Conservation (phyloP, 2,329 filamentous ascomycete genomes). For the Nigrospora osmanthi region DNA sequence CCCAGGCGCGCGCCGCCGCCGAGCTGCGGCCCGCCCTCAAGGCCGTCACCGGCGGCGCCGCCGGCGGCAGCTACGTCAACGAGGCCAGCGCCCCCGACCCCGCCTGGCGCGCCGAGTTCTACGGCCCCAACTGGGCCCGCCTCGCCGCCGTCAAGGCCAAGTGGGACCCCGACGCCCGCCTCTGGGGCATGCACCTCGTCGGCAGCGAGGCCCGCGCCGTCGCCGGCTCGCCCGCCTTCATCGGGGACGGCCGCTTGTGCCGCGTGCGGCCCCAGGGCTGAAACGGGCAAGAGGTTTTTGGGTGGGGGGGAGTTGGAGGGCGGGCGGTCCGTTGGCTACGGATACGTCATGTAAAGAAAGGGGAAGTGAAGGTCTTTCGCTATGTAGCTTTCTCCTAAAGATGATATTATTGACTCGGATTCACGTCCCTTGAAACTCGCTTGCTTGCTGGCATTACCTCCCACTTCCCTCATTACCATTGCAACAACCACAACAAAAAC, state of each 20-base stretch:
- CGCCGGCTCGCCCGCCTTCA: neutral
- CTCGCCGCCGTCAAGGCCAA: neutral
- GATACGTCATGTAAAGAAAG: no score
- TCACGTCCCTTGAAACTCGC: no score
- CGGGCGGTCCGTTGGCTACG: no score
- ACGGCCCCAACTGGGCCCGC: neutral
- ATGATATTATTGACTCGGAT: no score
- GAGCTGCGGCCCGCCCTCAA: neutral
- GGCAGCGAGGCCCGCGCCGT: neutral
- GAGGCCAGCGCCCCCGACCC: neutral
- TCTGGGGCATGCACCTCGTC: neutral
- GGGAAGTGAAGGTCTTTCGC: no score
- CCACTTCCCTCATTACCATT: no score
- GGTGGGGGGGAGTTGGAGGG: no score
- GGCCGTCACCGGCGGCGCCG: neutral
- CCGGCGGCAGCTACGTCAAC: neutral
- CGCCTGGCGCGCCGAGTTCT: neutral
- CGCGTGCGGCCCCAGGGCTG: no score
- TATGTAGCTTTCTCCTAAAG: no score
- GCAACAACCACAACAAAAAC: no score
- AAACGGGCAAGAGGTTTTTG: no score
- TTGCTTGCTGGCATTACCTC: no score
- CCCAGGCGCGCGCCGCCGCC: neutral
- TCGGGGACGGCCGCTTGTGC: neutral
- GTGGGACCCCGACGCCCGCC: neutral